A percentile compares a stretch with the other conserved stretches of the same genome.
phyloP scores from a whole-genome alignment of 495 filamentous ascomycete species.

The Umbilicaria muhlenbergii region DNA sequence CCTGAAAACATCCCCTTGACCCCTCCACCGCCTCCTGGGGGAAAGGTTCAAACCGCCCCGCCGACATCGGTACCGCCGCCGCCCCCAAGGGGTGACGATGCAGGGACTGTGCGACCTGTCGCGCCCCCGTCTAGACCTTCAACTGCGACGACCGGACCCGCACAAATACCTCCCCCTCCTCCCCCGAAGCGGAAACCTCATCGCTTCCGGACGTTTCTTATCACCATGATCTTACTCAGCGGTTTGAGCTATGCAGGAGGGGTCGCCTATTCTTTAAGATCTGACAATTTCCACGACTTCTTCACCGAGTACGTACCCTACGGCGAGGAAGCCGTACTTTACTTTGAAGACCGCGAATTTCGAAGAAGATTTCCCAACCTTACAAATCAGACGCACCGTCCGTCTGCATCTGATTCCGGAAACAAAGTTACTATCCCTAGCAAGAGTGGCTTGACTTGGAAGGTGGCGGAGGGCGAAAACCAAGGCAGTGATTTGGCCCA shows the following conservation, averaged over 20 bases:
- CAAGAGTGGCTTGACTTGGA: slow-evolving; percentile 75
- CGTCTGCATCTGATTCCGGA: slow-evolving; percentile 38
- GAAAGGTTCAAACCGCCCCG: slow-evolving; percentile 28
- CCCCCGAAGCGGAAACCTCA: slow-evolving; percentile 44
- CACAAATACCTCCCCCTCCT: slow-evolving; percentile 25
- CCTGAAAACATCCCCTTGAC: slow-evolving; percentile 45
- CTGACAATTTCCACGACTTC: slow-evolving; percentile 97
- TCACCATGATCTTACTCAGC: slow-evolving; percentile 55
- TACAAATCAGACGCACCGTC: slow-evolving; percentile 32
- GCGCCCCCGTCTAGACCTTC: slow-evolving; percentile 9
- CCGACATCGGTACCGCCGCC: slow-evolving; percentile 18
- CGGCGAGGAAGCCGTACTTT: slow-evolving; percentile 89
- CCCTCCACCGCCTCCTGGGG: slow-evolving; percentile 33
- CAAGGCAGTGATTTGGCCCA: slow-evolving; percentile 27
- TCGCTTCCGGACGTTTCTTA: slow-evolving; percentile 59
- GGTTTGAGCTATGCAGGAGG: slow-evolving; percentile 71
- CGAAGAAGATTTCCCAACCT: slow-evolving; percentile 75
- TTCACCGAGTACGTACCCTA: slow-evolving; percentile 96
- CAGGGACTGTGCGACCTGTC: slow-evolving; percentile 2
- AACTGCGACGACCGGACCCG: slow-evolving; percentile 17
- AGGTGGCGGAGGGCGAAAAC: slow-evolving; percentile 43
- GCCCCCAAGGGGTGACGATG: slow-evolving; percentile 7
- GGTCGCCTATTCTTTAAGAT: slow-evolving; percentile 79
- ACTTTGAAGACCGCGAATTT: slow-evolving; percentile 93
- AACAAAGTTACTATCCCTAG: slow-evolving; percentile 69